Base-by-base conservation (phyloP, 2,329 filamentous ascomycete genomes). In the Penicillium verrucosum region DNA sequence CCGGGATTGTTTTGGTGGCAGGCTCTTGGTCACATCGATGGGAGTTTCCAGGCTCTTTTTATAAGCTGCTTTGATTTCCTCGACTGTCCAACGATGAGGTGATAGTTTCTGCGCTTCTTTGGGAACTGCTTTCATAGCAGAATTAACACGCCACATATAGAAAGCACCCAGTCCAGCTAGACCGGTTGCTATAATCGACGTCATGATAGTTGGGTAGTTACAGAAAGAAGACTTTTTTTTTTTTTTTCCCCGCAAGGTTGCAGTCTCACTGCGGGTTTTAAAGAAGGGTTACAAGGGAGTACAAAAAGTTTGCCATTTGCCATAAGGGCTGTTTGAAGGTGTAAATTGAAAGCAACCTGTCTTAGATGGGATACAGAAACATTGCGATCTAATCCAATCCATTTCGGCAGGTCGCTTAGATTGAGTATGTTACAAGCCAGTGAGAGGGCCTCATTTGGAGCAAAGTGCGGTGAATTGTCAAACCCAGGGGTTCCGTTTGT, bases 1-100 rank as follows among this genome's bases (percentile, higher is more conserved):
- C 11, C 74, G 67, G 6, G 66, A 61, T 56, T 73, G 71, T 57
- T 70, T 75, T 2, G 71, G 70, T 5, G 74, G 74, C 8, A 77
- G 63, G 47, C 67, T 68, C 46, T 71, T 65, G 30, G 51, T 63
- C 37, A 74, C 65, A 54, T 76, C 71, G 27, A 72, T 59, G 1
- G 72, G 71, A 4, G 57, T 58, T 29, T 69, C 54, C 21, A 65
- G 42, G 30, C 61, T 57, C 52, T 67, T 69, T 41, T 70, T 56
- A 51, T 73, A 76, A 2, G 71, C 67, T 0, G 58, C 56, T 55
- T 63, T 65, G 53, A 75, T 63, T 49, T 75, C 65, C 18, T 74
- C 64, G 1, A 65, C 56, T 0, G 73, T 75, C 73, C 71, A 76
- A 12, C 70, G 68, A 48, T 55, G 63, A 41, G 70, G 68, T 5